Percentiles rank a stretch among this genome's conserved stretches.
These are phyloP conservation scores for Geum urbanum DNA, from an alignment of 306 rosid genomes.

Conservation along the genomic window DNA sequence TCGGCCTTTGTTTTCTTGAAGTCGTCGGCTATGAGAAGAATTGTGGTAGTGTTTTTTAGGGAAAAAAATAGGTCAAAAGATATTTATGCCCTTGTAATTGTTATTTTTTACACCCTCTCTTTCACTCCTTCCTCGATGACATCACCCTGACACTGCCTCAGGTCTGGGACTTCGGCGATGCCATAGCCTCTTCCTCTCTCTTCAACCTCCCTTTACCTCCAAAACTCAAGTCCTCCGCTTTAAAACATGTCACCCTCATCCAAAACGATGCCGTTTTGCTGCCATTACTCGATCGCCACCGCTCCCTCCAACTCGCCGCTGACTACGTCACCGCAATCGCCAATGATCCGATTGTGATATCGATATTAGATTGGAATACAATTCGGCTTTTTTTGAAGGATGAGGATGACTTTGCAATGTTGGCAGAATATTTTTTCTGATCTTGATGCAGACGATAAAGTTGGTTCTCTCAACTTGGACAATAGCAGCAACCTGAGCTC, in stretches of 20 bases:
- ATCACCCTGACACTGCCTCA: slow-evolving; percentile 48
- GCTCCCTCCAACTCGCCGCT: slow-evolving; percentile 42
- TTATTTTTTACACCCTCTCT: no score
- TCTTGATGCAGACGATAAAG: slow-evolving; percentile 78
- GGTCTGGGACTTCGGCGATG: slow-evolving; percentile 57
- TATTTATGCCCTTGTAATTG: no score
- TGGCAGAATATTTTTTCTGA: slow-evolving; percentile 80
- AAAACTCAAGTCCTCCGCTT: slow-evolving; percentile 49
- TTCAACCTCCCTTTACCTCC: slow-evolving; percentile 59
- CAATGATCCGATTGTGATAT: slow-evolving; percentile 68
- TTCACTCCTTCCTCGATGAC: slow-evolving; percentile 34
- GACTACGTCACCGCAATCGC: slow-evolving; percentile 75
- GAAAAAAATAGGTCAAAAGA: no score
- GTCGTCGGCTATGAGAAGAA: no score
- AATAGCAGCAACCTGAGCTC: no score
- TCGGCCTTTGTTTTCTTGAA: no score
- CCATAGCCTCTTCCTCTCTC: slow-evolving; percentile 48
- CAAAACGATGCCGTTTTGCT: slow-evolving; percentile 30
- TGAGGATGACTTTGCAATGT: slow-evolving; percentile 95
- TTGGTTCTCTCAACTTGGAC: no score
- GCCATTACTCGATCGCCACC: slow-evolving; percentile 32
- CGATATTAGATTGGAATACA: slow-evolving; percentile 73
- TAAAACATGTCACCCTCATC: slow-evolving; percentile 41
- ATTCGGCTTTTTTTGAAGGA: slow-evolving; percentile 63
- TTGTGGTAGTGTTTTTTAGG: no score